Percentiles rank a stretch among this genome's conserved stretches.
These are phyloP conservation scores for Cryptomeria japonica DNA, from an alignment of 75 land plant species.

Conservation along the genomic window DNA sequence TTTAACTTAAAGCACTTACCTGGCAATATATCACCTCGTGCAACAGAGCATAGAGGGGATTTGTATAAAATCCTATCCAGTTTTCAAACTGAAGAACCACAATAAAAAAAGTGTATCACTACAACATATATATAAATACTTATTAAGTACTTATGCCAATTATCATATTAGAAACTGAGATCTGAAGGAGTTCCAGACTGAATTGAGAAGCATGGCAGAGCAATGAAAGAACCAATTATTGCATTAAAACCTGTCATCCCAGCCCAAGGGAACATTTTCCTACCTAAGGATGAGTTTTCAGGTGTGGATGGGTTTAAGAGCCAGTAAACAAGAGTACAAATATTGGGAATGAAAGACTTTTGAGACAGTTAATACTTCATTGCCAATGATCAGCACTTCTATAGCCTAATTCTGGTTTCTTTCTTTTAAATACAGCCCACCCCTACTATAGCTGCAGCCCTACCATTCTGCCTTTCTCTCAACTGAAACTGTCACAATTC, in stretches of 20 bases:
- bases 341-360: not conserved
- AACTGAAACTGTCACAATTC: not conserved
- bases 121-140: not conserved
- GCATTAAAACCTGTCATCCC: not conserved
- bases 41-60: constrained; percentile 85
- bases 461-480: not conserved
- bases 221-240: not conserved
- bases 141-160: not conserved
- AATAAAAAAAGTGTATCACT: not conserved
- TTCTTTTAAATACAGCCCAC: not conserved
- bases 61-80: constrained; percentile 72
- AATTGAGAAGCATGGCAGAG: not conserved
- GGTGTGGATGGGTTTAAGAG: not conserved
- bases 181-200: not conserved
- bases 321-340: not conserved
- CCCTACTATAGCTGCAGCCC: not conserved
- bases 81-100: constrained; percentile 69
- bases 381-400: not conserved
- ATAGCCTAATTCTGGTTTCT: not conserved
- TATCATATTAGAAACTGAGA: not conserved
- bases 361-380: not conserved
- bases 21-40: constrained; percentile 96
- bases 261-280: not conserved
- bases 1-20: constrained; percentile 28
- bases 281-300: not conserved